Percentiles rank a stretch among this genome's conserved stretches.
Conservation (phyloP, 2,329 filamentous ascomycete species). For the Fusarium piperis region DNA sequence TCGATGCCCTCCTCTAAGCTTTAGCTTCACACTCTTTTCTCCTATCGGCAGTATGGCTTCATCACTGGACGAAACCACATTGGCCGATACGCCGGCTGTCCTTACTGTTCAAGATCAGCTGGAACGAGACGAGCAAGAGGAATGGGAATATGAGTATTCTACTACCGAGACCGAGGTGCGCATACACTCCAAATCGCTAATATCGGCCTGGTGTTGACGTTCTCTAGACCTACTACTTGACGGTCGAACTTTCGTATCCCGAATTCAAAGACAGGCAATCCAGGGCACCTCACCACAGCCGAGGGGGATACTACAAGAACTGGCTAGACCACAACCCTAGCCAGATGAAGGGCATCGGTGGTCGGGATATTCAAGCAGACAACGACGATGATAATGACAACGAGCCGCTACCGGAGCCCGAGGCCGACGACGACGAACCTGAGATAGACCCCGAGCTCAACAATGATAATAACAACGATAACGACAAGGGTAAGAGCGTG, state of each 20-base stretch:
- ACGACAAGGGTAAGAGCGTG: slow-evolving; percentile 30
- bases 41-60: slow-evolving; percentile 18
- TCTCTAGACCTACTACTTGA: slow-evolving; percentile 70
- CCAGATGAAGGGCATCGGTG: slow-evolving; percentile 20
- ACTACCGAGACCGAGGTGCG: slow-evolving; percentile 68
- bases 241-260: slow-evolving; percentile 69
- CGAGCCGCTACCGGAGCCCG: slow-evolving; percentile 46
- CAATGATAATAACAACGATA: slow-evolving; percentile 31
- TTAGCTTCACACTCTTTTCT: not conserved
- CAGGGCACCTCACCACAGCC: slow-evolving; percentile 49
- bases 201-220: slow-evolving; percentile 9
- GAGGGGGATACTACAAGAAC: slow-evolving; percentile 59
- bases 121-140: slow-evolving; percentile 59
- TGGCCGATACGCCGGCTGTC: slow-evolving; percentile 40
- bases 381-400: slow-evolving; percentile 47
- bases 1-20: not conserved
- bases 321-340: slow-evolving; percentile 48
- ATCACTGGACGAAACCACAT: slow-evolving; percentile 21
- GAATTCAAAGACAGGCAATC: slow-evolving; percentile 62
- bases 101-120: slow-evolving; percentile 44
- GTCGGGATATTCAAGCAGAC: slow-evolving; percentile 21
- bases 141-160: slow-evolving; percentile 76
- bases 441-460: slow-evolving; percentile 40
- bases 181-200: not conserved
- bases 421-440: slow-evolving; percentile 46